Base-by-base conservation (phyloP, 495 filamentous ascomycete genomes). In the Stereocaulon alpinum region DNA sequence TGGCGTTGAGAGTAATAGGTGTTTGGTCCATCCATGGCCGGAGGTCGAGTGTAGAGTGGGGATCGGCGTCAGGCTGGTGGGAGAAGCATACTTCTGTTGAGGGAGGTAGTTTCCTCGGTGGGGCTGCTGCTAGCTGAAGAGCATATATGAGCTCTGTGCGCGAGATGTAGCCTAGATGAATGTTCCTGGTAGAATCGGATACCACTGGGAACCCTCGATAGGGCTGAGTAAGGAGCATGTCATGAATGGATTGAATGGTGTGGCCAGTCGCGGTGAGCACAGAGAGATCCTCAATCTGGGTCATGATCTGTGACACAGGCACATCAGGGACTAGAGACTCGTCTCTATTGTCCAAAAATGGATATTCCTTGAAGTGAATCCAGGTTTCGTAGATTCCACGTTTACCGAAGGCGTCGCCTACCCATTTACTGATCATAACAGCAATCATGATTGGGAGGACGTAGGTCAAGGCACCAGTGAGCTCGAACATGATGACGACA, bases 341-440 rank as follows among this genome's bases (percentile, higher is more conserved):
- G 63, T 97, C 93, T 56, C 86, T 85, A 67, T 94, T 93, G 69
- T 96, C 94, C 40, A 98, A 79, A 72, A 92, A 96, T 4, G 94
- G 94, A 71, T 96, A 98, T 66, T 90, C 91, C 63, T 92, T 92
- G 69, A 97, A 86, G 58, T 88, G 86, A 67, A 98, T 97, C 93
- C 93, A 98, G 49, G 84, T 87, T 68, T 98, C 93, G 76, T 98
- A 98, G 70, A 98, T 98, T 32, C 94, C 93, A 18, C 87, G 83
- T 52, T 88, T 89, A 18, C 88, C 88, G 71, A 98, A 95, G 30
- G 92, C 93, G 70, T 98, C 93, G 66, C 93, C 93, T 22, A 95
- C 90, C 93, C 93, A 98, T 72, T 98, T 98, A 61, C 86, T 88
- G 24, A 97, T 74, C 92, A 98, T 95, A 61, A 98, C 93, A n/a